A percentile compares a stretch with the other conserved stretches of the same genome.
Conservation (phyloP, 768 basidiomycete genomes). For the Rhodotorula kratochvilovae region DNA sequence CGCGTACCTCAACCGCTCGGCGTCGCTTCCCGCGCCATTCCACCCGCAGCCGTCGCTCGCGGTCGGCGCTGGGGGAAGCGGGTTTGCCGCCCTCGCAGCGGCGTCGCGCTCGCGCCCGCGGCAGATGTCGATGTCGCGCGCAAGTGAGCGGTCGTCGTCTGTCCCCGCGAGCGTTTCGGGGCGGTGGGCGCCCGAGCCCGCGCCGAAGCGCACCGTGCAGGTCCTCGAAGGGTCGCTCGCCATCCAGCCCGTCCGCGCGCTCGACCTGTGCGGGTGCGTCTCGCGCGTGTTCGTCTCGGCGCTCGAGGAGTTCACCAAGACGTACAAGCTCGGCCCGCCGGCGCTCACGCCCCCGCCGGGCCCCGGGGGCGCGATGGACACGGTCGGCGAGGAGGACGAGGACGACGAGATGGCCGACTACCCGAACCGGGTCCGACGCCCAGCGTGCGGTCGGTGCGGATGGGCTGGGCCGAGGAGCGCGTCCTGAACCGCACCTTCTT, state of each 20-base stretch:
- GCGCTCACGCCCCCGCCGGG: conserved; percentile 41
- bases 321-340: conserved; percentile 52
- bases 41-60: not conserved
- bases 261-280: conserved; percentile 93
- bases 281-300: conserved; percentile 82
- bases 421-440: conserved; percentile 46
- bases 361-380: not conserved
- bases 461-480: conserved; percentile 22
- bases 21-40: conserved; percentile 53
- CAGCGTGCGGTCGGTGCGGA: conserved; percentile 43
- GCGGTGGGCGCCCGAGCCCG: conserved; percentile 13
- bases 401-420: conserved; percentile 50
- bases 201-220: conserved; percentile 48
- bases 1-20: not conserved
- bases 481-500: conserved; percentile 37
- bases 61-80: not conserved
- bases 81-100: not conserved
- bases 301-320: conserved; percentile 72
- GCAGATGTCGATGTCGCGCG: conserved; percentile 9
- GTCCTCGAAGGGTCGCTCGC: conserved; percentile 54
- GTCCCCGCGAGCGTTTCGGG: conserved; percentile 24
- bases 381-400: conserved; percentile 43
- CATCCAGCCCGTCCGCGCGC: conserved; percentile 64
- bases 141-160: conserved; percentile 26
- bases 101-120: conserved; percentile 4